A percentile compares a stretch with the other conserved stretches of the same genome.
These are phyloP conservation scores for Schwanniomyces polymorphus DNA, from an alignment of 805 yeast genomes.

Conservation along the genomic window DNA sequence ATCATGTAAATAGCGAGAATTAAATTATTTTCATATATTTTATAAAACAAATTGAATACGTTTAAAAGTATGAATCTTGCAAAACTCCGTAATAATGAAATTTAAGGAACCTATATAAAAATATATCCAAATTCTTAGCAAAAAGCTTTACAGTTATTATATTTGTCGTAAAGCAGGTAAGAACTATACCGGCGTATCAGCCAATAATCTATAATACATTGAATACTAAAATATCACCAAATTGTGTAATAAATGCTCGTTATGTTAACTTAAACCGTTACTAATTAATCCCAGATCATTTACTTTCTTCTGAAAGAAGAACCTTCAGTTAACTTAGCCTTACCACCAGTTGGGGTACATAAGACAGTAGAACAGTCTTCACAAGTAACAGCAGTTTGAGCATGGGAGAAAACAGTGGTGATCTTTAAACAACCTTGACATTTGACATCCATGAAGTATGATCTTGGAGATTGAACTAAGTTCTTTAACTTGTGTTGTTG, in stretches of 20 bases:
- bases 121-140: not conserved
- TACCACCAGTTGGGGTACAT: constrained; percentile 44
- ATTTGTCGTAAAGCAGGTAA: not conserved
- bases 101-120: not conserved
- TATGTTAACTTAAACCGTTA: not conserved
- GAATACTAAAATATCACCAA: constrained; percentile 1
- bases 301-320: constrained; percentile 43
- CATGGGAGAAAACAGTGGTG: constrained; percentile 43
- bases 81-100: not conserved
- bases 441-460: constrained; percentile 43
- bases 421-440: constrained; percentile 44
- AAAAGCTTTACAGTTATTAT: not conserved
- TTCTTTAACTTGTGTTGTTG: constrained; percentile 38
- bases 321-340: constrained; percentile 44
- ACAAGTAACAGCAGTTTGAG: constrained; percentile 44
- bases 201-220: constrained; percentile 6
- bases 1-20: constrained; percentile 7
- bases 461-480: constrained; percentile 42
- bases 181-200: not conserved
- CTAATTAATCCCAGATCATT: constrained; percentile 4
- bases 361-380: constrained; percentile 41
- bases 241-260: not conserved
- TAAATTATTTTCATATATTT: constrained; percentile 1
- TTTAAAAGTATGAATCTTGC: not conserved
- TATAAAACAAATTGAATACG: not conserved